These are phyloP conservation scores for Metschnikowia lachancei DNA, from an alignment of 805 yeast genomes.

Conservation along the genomic window DNA sequence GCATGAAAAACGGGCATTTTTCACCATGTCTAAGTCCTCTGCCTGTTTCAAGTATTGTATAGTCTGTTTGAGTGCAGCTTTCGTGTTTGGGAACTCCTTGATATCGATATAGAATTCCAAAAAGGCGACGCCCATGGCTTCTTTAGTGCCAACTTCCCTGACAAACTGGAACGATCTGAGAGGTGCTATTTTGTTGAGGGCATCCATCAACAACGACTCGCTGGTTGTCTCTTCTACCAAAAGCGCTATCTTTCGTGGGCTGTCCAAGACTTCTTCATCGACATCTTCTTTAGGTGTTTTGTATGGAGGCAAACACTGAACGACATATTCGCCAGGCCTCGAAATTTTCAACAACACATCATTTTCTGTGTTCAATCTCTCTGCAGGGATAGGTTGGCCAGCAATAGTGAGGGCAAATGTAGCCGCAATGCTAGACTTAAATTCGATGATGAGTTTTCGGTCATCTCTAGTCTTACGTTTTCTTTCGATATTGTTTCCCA, in stretches of 20 bases:
- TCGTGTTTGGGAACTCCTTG: slow-evolving; percentile 13
- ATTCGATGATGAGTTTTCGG: slow-evolving; percentile 46
- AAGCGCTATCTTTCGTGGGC: slow-evolving; percentile 46
- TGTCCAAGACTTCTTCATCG: slow-evolving; percentile 37
- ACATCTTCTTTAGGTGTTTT: slow-evolving; percentile 21
- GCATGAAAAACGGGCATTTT: slow-evolving; percentile 35
- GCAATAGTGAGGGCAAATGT: slow-evolving; percentile 51
- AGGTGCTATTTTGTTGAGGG: slow-evolving; percentile 40
- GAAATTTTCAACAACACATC: slow-evolving; percentile 14
- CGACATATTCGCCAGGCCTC: slow-evolving; percentile 39
- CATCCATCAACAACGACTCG: slow-evolving; percentile 43
- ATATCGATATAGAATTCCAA: slow-evolving; percentile 38
- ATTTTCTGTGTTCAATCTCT: slow-evolving; percentile 18
- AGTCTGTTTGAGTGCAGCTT: slow-evolving; percentile 17
- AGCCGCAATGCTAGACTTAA: slow-evolving; percentile 51
- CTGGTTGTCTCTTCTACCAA: slow-evolving; percentile 45
- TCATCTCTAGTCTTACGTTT: slow-evolving; percentile 39
- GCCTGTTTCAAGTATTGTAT: slow-evolving; percentile 14
- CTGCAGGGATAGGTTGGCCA: slow-evolving; percentile 29
- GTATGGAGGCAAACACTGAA: slow-evolving; percentile 25
- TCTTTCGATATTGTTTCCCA: slow-evolving; percentile 29
- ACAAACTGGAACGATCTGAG: slow-evolving; percentile 43
- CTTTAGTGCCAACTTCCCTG: slow-evolving; percentile 46
- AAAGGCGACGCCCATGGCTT: slow-evolving; percentile 59
- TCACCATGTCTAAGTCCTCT: slow-evolving; percentile 18